These are phyloP conservation scores for Solanum sejunctum DNA, from an alignment of 257 asterid genomes.

Conservation along the genomic window DNA sequence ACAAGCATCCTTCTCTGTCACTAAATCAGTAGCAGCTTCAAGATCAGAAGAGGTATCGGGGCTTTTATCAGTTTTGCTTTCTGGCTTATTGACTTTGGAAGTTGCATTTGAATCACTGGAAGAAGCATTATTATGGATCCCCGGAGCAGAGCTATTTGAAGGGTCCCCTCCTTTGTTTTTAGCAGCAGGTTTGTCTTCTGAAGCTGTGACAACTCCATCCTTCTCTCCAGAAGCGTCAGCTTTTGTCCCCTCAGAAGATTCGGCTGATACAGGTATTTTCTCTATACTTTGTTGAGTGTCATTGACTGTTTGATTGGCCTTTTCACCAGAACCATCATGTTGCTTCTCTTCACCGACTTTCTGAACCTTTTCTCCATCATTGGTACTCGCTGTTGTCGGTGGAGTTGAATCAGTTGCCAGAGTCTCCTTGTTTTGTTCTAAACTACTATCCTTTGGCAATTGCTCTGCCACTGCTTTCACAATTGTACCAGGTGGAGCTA, in stretches of 20 bases:
- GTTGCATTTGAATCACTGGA: slow-evolving; percentile 8
- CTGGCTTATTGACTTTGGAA: slow-evolving; percentile 6
- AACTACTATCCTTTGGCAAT: slow-evolving; percentile 21
- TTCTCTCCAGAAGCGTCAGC: slow-evolving; percentile 18
- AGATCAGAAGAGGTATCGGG: slow-evolving; percentile 10
- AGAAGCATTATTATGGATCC: slow-evolving; percentile 12
- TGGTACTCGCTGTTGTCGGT: not conserved
- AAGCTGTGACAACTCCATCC: not conserved
- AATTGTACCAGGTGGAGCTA: slow-evolving; percentile 83
- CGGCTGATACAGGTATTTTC: not conserved
- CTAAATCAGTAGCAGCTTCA: not conserved
- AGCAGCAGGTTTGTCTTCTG: slow-evolving; percentile 13
- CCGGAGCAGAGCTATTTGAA: slow-evolving; percentile 5
- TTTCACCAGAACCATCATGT: slow-evolving; percentile 9
- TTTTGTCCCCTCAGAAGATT: slow-evolving; percentile 10
- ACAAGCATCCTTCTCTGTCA: slow-evolving; percentile 21
- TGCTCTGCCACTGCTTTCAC: slow-evolving; percentile 62
- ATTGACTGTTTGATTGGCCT: slow-evolving; percentile 3
- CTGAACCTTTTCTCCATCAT: slow-evolving; percentile 14
- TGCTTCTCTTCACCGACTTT: slow-evolving; percentile 18
- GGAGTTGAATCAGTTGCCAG: slow-evolving; percentile 2
- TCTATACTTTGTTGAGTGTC: slow-evolving; percentile 12
- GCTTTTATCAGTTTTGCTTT: slow-evolving; percentile 8
- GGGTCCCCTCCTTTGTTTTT: slow-evolving; percentile 14
- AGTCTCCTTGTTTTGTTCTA: slow-evolving; percentile 26